Percentiles rank a stretch among this genome's conserved stretches.
Conservation (phyloP, 345 rosid genomes). For the Lepidium didymum region DNA sequence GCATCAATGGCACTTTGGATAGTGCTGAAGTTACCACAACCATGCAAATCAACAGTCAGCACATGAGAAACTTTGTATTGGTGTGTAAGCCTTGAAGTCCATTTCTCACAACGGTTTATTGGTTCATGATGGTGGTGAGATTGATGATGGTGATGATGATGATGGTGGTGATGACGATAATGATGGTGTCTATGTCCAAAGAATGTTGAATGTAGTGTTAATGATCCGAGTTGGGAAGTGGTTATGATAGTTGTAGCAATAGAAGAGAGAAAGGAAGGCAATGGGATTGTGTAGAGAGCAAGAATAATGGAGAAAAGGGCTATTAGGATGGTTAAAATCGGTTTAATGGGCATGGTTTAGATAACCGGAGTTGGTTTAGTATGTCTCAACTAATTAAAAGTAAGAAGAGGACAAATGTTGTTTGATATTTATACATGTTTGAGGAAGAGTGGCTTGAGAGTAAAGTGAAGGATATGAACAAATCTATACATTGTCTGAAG, state of each 20-base stretch:
- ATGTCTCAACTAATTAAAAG: not conserved
- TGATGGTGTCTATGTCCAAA: constrained; percentile 10
- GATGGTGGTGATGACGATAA: not conserved
- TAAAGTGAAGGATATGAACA: constrained; percentile 15
- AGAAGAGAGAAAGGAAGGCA: not conserved
- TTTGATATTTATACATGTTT: constrained; percentile 3
- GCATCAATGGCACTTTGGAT: constrained; percentile 67
- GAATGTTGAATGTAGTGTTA: constrained; percentile 12
- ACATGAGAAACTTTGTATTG: constrained; percentile 35
- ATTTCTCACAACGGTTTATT: constrained; percentile 17
- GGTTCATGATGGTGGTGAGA: constrained; percentile 23
- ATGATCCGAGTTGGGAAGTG: constrained; percentile 9
- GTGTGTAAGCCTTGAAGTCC: constrained; percentile 35
- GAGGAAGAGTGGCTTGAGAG: constrained; percentile 20
- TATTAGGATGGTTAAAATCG: not conserved
- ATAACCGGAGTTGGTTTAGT: not conserved
- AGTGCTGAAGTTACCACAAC: constrained; percentile 64
- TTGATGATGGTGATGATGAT: not conserved
- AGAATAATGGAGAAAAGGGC: not conserved
- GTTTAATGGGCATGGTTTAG: constrained; percentile 18
- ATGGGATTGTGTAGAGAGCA: not conserved
- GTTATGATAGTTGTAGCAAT: constrained; percentile 7
- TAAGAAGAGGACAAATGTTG: not conserved
- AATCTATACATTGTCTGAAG: not conserved
- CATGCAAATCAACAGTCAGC: constrained; percentile 51